Evolutionary conservation across 1,284 basidiomycete species (phyloP).

Genomic region (Inonotus obliquus): DNA sequence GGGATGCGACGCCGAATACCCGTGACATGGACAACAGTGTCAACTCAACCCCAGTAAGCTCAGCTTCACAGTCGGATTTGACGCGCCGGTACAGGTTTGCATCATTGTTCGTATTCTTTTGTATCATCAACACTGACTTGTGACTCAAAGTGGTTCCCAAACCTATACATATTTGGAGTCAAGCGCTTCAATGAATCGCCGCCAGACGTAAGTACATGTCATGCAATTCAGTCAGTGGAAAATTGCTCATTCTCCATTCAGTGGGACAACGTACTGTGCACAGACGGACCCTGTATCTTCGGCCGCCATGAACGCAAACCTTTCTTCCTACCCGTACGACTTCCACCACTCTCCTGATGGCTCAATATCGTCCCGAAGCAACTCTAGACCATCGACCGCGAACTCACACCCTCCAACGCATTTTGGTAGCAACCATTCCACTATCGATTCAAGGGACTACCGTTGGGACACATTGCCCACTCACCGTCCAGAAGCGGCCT

Average conservation of each 20-base stretch:
- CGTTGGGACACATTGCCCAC: slow-evolving; percentile 13
- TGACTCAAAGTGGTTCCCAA: slow-evolving; percentile 3
- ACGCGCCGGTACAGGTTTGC: slow-evolving; percentile 14
- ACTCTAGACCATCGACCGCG: slow-evolving; percentile 57
- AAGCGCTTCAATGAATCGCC: not conserved
- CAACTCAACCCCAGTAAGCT: not conserved
- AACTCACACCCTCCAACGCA: slow-evolving; percentile 21
- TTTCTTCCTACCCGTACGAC: slow-evolving; percentile 8
- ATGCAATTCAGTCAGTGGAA: not conserved
- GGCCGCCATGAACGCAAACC: slow-evolving; percentile 2
- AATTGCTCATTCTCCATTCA: not conserved
- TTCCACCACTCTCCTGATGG: slow-evolving; percentile 9
- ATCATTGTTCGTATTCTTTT: not conserved
- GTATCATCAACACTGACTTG: not conserved
- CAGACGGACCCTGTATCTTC: not conserved
- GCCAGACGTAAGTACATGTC: slow-evolving; percentile 14
- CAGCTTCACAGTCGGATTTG: not conserved
- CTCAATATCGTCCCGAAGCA: slow-evolving; percentile 15
- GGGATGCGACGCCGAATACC: slow-evolving; percentile 13
- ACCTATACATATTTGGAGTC: slow-evolving; percentile 7
- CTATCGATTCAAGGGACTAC: slow-evolving; percentile 56
- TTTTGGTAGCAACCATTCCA: slow-evolving; percentile 26
- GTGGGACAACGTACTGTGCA: not conserved
- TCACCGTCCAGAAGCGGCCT: slow-evolving; percentile 4
- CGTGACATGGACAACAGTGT: slow-evolving; percentile 4